Evolutionary conservation across 805 yeast species (phyloP), one percentile per base, ranked within the genome.

Genomic region (Wickerhamomyces mucosus): DNA sequence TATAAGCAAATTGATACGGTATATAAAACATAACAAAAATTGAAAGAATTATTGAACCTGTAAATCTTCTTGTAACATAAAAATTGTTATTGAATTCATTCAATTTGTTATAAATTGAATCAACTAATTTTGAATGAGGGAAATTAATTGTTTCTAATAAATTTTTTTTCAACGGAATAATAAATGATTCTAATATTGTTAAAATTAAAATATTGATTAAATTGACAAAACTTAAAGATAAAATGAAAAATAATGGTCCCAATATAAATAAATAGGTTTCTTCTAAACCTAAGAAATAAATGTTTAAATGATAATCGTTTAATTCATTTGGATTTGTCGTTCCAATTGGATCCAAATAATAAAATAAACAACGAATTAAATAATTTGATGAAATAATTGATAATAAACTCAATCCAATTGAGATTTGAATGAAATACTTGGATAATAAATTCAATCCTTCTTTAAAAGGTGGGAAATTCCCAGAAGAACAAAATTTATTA

Each of bases 1-100:
- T 58, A 45, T 68, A 83, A 2, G 83, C 88, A 49, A 85, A 67
- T 50, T 86, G 95, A 48, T 77, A 86, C 0, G 96, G 96, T 11
- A 83, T 57, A 47, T 77, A 80, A 16, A 78, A 55, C 19, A 75
- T 59, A 4, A 80, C 78, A 15, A 65, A 51, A 1, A 61, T 39
- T 3, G 72, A 37, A 10, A 77, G 42, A 0, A 63, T 1, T 1
- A 46, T 2, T 1, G 45, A 26, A 2, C 44, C 43, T 5, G 38
- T 9, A 2, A 40, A 20, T 12, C 51, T 35, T 21, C 49, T 42
- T 6, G 27, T 45, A 5, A 36, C 32, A 14, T 32, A 31, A 16
- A 33, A 14, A 3, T 15, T 13, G 39, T 28, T 17, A 20, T n/a
- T 9, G 18, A 8, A 17, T 15, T 29, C 32, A 13, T 15, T 16